phyloP scores from a whole-genome alignment of 345 rosid genomes.

The Eucalyptus polybractea region DNA sequence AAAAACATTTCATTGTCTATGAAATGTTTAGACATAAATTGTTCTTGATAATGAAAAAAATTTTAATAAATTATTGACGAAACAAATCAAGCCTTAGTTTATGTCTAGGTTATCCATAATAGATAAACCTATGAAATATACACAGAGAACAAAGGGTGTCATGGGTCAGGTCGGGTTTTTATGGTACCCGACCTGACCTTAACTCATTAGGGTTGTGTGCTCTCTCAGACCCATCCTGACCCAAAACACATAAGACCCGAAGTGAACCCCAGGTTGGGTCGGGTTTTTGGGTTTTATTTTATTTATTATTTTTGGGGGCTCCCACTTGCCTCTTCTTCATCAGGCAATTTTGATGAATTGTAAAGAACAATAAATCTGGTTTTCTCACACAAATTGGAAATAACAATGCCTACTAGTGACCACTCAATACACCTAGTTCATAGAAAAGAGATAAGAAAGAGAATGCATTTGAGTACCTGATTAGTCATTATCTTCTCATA shows the following conservation, averaged over 20 bases:
- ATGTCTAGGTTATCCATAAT: not conserved
- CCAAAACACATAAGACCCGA: not conserved
- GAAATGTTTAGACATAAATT: not conserved
- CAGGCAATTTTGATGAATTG: not conserved
- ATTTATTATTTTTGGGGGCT: not conserved
- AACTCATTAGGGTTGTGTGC: not conserved
- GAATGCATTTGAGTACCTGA: too few relatives aligned
- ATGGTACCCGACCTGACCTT: not conserved
- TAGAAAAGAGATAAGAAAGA: too few relatives aligned
- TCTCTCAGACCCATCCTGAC: not conserved
- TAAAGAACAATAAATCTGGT: too few relatives aligned
- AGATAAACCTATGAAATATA: not conserved
- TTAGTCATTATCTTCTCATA: too few relatives aligned
- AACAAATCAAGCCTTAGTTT: not conserved
- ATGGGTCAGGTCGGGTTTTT: not conserved
- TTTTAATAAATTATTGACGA: not conserved
- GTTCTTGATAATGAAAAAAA: not conserved
- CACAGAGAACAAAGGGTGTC: not conserved
- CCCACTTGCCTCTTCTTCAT: not conserved
- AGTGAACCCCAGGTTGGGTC: not conserved
- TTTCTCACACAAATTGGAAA: too few relatives aligned
- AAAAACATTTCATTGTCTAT: not conserved
- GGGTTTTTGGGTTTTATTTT: not conserved
- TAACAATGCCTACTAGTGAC: too few relatives aligned
- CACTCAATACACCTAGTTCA: too few relatives aligned